Percentiles rank a stretch among this genome's conserved stretches.
Conservation (phyloP, 345 rosid genomes). For the Aethionema arabicum region DNA sequence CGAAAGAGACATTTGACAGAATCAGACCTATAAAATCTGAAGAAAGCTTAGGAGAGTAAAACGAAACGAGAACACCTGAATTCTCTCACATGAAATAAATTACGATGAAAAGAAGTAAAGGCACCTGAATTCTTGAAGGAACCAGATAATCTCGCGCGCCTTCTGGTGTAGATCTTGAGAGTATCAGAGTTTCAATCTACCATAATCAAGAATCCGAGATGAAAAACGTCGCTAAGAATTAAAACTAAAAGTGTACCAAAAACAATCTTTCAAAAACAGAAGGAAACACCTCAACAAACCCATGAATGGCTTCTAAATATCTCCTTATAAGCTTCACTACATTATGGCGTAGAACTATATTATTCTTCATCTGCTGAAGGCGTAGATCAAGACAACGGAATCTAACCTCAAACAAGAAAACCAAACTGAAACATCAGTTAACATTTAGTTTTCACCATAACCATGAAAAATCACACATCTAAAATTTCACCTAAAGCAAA, state of each 20-base stretch:
- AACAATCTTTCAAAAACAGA: slow-evolving; percentile 16
- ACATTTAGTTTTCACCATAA: slow-evolving; percentile 10
- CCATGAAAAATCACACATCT: background rate
- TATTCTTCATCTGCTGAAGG: slow-evolving; percentile 79
- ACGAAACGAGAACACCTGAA: background rate
- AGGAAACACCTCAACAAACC: slow-evolving; percentile 72
- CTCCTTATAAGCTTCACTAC: slow-evolving; percentile 87
- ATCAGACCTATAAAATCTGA: slow-evolving; percentile 40
- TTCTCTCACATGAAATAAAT: slow-evolving; percentile 4
- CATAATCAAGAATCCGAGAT: slow-evolving; percentile 53
- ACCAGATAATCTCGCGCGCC: slow-evolving; percentile 97
- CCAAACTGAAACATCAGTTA: slow-evolving; percentile 16
- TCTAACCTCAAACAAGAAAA: slow-evolving; percentile 39
- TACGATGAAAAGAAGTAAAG: slow-evolving; percentile 8
- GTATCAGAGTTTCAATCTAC: slow-evolving; percentile 97
- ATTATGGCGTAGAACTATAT: slow-evolving; percentile 77
- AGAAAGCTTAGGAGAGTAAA: slow-evolving; percentile 19
- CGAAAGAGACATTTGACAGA: slow-evolving; percentile 49
- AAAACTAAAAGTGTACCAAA: background rate
- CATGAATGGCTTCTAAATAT: slow-evolving; percentile 80
- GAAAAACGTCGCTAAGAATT: slow-evolving; percentile 21
- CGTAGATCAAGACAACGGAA: slow-evolving; percentile 93
- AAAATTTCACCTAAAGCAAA: slow-evolving; percentile 70
- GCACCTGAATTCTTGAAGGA: slow-evolving; percentile 97
- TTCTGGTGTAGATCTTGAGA: slow-evolving; percentile 96